These are phyloP conservation scores for Mycena pura DNA, from an alignment of 768 basidiomycete species.

Conservation along the genomic window DNA sequence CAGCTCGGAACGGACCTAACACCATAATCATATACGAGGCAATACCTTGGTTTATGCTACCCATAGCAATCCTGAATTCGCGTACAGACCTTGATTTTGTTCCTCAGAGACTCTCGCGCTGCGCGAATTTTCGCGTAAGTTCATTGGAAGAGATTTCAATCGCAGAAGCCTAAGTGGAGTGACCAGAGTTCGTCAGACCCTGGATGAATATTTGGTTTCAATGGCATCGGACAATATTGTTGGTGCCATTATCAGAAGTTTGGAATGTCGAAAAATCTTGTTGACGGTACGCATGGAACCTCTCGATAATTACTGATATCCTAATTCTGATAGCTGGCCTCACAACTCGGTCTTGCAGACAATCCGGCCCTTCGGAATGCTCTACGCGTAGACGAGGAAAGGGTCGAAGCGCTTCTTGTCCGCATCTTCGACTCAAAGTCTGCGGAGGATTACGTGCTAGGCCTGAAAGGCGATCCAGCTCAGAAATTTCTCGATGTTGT, in stretches of 20 bases:
- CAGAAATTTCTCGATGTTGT: neutral
- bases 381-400: neutral
- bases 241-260: neutral
- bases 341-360: neutral
- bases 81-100: neutral
- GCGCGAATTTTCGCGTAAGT: neutral
- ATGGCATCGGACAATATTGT: neutral
- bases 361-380: neutral
- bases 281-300: neutral
- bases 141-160: neutral
- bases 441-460: neutral
- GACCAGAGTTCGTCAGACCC: neutral
- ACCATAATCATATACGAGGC: neutral
- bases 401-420: neutral
- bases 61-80: neutral
- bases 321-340: neutral
- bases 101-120: neutral
- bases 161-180: neutral
- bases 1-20: neutral
- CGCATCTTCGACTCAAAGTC: neutral
- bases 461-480: neutral
- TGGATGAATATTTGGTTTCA: neutral
- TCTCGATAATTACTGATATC: neutral
- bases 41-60: neutral
- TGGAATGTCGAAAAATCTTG: conserved; percentile 5